Percentiles rank a stretch among this genome's conserved stretches.
Conservation (phyloP, 1,284 basidiomycete genomes). For the Moniliella sp. region DNA sequence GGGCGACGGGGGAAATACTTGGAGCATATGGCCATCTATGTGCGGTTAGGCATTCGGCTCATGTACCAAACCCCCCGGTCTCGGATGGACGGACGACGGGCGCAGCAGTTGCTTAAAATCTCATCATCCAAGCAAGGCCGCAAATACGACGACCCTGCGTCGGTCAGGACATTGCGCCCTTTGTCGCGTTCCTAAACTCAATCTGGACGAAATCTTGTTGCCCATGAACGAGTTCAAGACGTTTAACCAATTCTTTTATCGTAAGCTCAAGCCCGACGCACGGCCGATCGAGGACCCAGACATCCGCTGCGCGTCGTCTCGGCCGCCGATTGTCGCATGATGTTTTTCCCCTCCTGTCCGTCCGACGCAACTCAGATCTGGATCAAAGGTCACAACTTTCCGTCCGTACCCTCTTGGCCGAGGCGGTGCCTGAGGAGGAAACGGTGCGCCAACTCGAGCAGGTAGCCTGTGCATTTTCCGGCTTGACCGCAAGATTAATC, state of each 20-base stretch:
- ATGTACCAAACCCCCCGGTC: constrained; percentile 75
- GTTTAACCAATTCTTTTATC: constrained; percentile 79
- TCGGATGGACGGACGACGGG: constrained; percentile 70
- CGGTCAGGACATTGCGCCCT: constrained; percentile 59
- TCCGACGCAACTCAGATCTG: constrained; percentile 65
- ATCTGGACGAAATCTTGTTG: constrained; percentile 58
- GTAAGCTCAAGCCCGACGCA: constrained; percentile 62
- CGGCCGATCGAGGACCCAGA: constrained; percentile 52
- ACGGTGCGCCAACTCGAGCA: constrained; percentile 51
- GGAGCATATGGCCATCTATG: constrained; percentile 92
- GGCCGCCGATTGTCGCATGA: constrained; percentile 76
- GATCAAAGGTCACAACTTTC: constrained; percentile 57
- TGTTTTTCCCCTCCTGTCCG: constrained; percentile 71
- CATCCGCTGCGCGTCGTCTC: constrained; percentile 58
- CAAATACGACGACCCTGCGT: constrained; percentile 42
- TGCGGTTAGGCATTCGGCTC: constrained; percentile 66
- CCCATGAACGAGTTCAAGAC: constrained; percentile 61
- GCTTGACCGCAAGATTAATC: constrained; percentile 65
- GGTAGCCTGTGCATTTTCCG: constrained; percentile 52
- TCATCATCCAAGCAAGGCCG: neutral
- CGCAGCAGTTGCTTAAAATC: constrained; percentile 34
- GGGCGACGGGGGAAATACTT: constrained; percentile 72
- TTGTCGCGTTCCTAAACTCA: constrained; percentile 70
- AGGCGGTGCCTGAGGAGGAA: constrained; percentile 53
- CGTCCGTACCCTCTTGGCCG: constrained; percentile 58